Base-by-base conservation (phyloP, 257 asterid species). In the Solanum tacnaense region DNA sequence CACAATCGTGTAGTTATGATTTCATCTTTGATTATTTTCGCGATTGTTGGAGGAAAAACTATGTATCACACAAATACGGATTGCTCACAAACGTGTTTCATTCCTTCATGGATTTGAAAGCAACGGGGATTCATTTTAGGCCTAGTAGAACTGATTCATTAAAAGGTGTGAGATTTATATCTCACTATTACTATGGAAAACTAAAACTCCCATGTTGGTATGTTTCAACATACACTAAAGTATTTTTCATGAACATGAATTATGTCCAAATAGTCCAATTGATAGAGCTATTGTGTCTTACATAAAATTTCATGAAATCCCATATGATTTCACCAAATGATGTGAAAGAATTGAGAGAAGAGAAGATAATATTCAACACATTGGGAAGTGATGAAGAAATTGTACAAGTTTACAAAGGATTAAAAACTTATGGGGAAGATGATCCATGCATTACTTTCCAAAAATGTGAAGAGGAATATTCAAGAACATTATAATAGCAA, bases 61-160 rank as follows among this genome's bases (percentile, higher is more conserved):
- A 36, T 5, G 31, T 2, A 23, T 1, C 7, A 23, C 83, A 23
- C 21, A 23, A 12, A 75, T 5, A 7, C 12, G 12, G 21, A 75
- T 39, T 39, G 7, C 34, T 76, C 84, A 12, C n/a, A 6, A 23
- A 75, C 2, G 60, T 89, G 2, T 92, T 87, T 74, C 87, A 87
- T 41, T 73, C 92, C 0, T 92, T 70, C 9, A 85, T 89, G 7
- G 90, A 91, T 9, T 88, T 92, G 52, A 91, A 88, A 79, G 87
- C 89, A 12, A 92, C 91, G 41, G 94, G 94, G n/a, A 92, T 92
- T 39, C 86, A 89, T 23, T 74, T 89, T 39, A 41, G 72, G 4
- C 89, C 89, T 9, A 86, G 91, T 58, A 7, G 35, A 1, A 52
- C 9, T 36, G 41, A 36, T 36, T 36, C 41, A 36, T 36, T 36